Conservation (phyloP, 2,329 filamentous ascomycete genomes). For the Fusarium sp. region DNA sequence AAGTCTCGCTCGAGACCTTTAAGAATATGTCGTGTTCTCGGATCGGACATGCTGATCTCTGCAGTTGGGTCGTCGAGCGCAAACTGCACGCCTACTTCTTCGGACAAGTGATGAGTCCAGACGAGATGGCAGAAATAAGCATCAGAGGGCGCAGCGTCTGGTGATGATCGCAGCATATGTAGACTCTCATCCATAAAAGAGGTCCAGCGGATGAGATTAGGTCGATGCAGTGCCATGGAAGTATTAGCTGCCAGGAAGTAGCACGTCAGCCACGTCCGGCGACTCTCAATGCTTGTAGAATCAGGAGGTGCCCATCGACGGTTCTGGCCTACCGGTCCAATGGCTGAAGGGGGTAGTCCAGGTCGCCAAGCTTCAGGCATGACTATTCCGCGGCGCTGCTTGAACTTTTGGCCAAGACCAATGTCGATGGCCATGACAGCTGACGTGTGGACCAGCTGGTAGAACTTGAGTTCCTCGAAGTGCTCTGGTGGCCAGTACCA, state of each 20-base stretch:
- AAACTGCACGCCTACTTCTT: conserved; percentile 77
- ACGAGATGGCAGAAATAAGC: conserved; percentile 70
- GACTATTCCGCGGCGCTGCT: conserved; percentile 39
- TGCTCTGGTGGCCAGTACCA: conserved; percentile 90
- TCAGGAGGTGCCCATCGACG: conserved; percentile 61
- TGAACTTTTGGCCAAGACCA: conserved; percentile 71
- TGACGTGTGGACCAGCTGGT: conserved; percentile 85
- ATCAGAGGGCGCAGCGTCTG: conserved; percentile 69
- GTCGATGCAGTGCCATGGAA: conserved; percentile 71
- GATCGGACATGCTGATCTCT: conserved; percentile 69
- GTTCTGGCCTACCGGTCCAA: conserved; percentile 41
- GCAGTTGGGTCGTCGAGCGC: conserved; percentile 73
- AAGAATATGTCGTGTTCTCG: conserved; percentile 73
- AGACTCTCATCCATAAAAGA: conserved; percentile 72
- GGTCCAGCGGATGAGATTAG: conserved; percentile 71
- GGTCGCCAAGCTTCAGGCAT: conserved; percentile 52
- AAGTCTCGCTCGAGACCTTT: conserved; percentile 75
- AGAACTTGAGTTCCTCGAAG: conserved; percentile 90
- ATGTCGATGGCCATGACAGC: conserved; percentile 87
- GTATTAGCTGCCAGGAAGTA: conserved; percentile 72
- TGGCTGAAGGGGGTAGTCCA: conserved; percentile 47
- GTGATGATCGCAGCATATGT: conserved; percentile 65
- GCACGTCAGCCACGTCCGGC: conserved; percentile 70
- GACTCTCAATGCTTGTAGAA: conserved; percentile 66
- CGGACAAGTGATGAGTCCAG: conserved; percentile 72